Evolutionary conservation across 139 green algal species (phyloP).

Genomic region (Micractinium conductrix): DNA sequence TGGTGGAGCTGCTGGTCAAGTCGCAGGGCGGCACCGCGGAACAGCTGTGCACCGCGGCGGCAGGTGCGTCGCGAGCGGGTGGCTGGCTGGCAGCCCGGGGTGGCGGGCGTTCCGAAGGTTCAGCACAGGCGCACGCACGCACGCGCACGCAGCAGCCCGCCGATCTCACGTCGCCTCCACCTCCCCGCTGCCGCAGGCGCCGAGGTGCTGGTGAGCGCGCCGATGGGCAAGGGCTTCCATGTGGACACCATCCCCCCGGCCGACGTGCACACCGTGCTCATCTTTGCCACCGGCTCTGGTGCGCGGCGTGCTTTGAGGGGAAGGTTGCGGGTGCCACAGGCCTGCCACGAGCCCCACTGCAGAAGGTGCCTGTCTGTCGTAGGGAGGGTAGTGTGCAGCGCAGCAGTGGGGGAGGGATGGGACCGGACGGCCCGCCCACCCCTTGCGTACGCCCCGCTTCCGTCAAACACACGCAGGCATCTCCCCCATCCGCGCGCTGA

Average conservation of each 20-base stretch:
- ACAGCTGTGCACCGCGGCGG: constrained; percentile 47
- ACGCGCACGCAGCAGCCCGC: constrained; percentile 25
- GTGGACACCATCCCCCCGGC: constrained; percentile 77
- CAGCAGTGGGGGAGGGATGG: not conserved
- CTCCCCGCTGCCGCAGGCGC: too few species aligned
- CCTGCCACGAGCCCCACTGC: too few species aligned
- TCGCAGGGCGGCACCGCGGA: constrained; percentile 63
- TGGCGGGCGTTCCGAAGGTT: too few species aligned
- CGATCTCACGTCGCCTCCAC: too few species aligned
- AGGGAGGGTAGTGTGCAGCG: too few species aligned
- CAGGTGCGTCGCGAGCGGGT: not conserved
- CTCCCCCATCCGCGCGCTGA: constrained; percentile 80
- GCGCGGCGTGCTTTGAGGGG: not conserved
- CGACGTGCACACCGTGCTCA: constrained; percentile 64
- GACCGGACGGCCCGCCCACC: not conserved
- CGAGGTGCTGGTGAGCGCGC: constrained; percentile 55
- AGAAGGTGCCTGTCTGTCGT: too few species aligned
- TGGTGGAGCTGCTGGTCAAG: constrained; percentile 79
- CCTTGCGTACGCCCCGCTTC: not conserved
- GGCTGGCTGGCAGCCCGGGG: too few species aligned
- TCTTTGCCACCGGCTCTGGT: constrained; percentile 81
- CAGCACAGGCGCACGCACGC: not conserved
- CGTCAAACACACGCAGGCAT: constrained; percentile 56
- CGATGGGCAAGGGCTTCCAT: constrained; percentile 90
- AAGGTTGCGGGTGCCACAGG: too few species aligned